phyloP scores from a whole-genome alignment of 495 filamentous ascomycete genomes.

The Friedmanniomyces endolithicus region DNA sequence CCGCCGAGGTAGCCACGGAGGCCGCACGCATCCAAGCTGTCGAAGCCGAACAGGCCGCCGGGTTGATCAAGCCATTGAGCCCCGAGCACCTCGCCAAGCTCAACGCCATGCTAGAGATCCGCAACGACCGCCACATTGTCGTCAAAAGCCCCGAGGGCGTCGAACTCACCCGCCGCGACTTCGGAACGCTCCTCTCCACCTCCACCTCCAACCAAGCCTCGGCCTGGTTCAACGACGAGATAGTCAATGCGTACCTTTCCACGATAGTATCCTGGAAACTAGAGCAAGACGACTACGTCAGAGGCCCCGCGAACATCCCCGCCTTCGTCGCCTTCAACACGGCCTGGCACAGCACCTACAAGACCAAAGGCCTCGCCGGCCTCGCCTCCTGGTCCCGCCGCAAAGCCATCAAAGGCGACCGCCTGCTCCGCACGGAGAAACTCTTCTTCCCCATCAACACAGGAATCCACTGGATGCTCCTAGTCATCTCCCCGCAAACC shows the following conservation, averaged over 20 bases:
- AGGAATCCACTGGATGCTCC: conserved; percentile 48
- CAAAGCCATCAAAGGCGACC: conserved; percentile 42
- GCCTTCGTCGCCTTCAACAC: conserved; percentile 58
- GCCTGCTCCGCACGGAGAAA: conserved; percentile 44
- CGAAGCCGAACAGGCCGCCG: conserved; percentile 21
- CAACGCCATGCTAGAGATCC: conserved; percentile 24
- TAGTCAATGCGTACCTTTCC: conserved; percentile 57
- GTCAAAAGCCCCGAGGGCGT: conserved; percentile 41
- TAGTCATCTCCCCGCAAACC: conserved; percentile 52
- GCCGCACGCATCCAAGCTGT: too few species aligned
- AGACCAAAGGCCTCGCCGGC: conserved; percentile 37
- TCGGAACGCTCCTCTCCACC: conserved; percentile 42
- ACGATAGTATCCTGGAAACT: conserved; percentile 50
- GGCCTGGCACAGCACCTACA: conserved; percentile 55
- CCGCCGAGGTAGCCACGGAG: neutral
- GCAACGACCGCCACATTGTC: conserved; percentile 21
- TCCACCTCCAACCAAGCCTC: neutral
- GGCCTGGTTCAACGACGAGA: conserved; percentile 72
- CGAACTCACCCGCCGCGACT: conserved; percentile 47
- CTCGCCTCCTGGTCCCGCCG: conserved; percentile 43
- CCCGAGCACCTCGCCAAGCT: conserved; percentile 37
- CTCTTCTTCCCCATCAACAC: conserved; percentile 51
- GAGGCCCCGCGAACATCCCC: conserved; percentile 31
- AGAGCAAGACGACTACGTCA: conserved; percentile 22
- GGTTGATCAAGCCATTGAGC: conserved; percentile 34